phyloP scores from a whole-genome alignment of 257 asterid genomes.

The Capsicum pubescens region DNA sequence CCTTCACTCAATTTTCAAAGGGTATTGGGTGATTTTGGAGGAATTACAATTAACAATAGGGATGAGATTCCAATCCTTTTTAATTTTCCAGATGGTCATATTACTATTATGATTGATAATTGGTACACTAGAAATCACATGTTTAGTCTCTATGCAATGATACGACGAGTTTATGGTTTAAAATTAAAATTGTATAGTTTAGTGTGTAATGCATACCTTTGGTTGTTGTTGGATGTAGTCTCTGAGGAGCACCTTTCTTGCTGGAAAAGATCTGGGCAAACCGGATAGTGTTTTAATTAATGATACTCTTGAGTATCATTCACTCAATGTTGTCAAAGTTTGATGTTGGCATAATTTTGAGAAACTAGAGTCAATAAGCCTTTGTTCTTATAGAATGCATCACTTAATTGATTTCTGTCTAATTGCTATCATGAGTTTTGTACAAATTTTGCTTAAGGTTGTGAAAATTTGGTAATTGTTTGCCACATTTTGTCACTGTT shows the following conservation, averaged over 20 bases:
- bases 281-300: constrained; percentile 96
- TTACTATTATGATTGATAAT: constrained; percentile 79
- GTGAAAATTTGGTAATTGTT: no score
- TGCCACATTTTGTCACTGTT: no score
- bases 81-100: constrained; percentile 82
- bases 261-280: constrained; percentile 87
- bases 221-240: constrained; percentile 57
- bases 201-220: constrained; percentile 15
- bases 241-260: constrained; percentile 69
- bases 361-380: no score
- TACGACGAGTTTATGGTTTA: not conserved
- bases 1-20: constrained; percentile 90
- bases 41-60: constrained; percentile 69
- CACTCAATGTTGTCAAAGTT: no score
- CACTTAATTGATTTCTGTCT: no score
- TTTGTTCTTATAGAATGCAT: no score
- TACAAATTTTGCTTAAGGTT: no score
- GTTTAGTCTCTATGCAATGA: constrained; percentile 50
- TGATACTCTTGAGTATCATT: constrained; percentile 21
- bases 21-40: constrained; percentile 90
- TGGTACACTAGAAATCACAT: constrained; percentile 94
- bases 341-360: no score
- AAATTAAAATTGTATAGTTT: not conserved
- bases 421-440: no score
- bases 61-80: constrained; percentile 76